phyloP scores from a whole-genome alignment of 2,329 filamentous ascomycete species.

The Aspergillus tanneri region DNA sequence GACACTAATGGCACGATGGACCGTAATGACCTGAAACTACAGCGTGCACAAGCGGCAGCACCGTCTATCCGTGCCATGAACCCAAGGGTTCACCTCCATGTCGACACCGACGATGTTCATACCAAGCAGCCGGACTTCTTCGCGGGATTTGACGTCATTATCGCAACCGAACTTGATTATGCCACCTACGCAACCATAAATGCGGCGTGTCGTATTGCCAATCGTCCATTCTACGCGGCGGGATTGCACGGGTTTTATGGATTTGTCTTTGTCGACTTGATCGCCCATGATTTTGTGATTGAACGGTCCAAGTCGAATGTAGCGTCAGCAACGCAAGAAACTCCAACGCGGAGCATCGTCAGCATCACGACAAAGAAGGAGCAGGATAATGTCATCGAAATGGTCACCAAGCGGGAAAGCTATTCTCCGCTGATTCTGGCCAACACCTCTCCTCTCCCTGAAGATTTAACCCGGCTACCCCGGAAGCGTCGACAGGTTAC shows the following conservation, averaged over 20 bases:
- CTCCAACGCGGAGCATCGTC: conserved; percentile 73
- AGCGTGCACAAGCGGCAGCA: conserved; percentile 76
- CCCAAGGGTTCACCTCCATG: conserved; percentile 74
- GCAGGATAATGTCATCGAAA: conserved; percentile 72
- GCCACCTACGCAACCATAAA: conserved; percentile 76
- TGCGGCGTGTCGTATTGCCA: conserved; percentile 74
- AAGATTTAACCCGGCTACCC: conserved; percentile 67
- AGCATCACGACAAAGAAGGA: conserved; percentile 68
- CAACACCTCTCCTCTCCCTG: conserved; percentile 71
- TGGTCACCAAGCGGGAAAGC: conserved; percentile 85
- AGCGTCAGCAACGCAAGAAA: conserved; percentile 63
- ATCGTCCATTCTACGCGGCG: conserved; percentile 83
- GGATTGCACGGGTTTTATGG: conserved; percentile 87
- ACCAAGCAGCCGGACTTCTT: conserved; percentile 73
- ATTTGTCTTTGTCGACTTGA: conserved; percentile 90
- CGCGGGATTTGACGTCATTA: conserved; percentile 75
- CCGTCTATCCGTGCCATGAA: conserved; percentile 82
- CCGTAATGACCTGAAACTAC: conserved; percentile 10
- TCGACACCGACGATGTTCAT: conserved; percentile 67
- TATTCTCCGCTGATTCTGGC: conserved; percentile 88
- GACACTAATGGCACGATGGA: neutral
- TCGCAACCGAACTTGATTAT: conserved; percentile 84
- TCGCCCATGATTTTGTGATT: conserved; percentile 85
- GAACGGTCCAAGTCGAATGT: conserved; percentile 81
- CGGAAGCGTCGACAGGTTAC: conserved; percentile 72